Evolutionary conservation across 306 rosid species (phyloP).

Genomic region (Potentilla sterilis): DNA sequence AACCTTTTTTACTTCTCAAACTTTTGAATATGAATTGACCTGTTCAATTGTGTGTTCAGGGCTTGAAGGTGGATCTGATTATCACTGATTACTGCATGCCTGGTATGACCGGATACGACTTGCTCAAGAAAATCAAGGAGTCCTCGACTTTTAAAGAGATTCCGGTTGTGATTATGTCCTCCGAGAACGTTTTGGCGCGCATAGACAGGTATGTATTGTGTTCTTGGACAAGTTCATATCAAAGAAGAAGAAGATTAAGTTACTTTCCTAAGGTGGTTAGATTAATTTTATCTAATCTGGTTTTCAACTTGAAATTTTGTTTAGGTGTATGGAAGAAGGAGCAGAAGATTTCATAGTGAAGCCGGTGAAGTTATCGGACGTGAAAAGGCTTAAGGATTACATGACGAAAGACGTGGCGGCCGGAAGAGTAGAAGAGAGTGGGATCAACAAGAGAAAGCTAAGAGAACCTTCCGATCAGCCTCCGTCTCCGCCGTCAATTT

Average conservation of each 20-base stretch:
- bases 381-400: slow-evolving; percentile 59
- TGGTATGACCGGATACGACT: slow-evolving; percentile 92
- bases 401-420: slow-evolving; percentile 42
- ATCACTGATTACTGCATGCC: slow-evolving; percentile 99
- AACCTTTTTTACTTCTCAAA: not conserved
- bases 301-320: not conserved
- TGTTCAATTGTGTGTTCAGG: slow-evolving; percentile 21
- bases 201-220: slow-evolving; percentile 57
- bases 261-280: not conserved
- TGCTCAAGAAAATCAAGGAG: slow-evolving; percentile 91
- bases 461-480: slow-evolving; percentile 46
- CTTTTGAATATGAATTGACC: slow-evolving; percentile 16
- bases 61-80: slow-evolving; percentile 88
- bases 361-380: slow-evolving; percentile 89
- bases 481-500: slow-evolving; percentile 56
- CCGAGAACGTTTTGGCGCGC: slow-evolving; percentile 88
- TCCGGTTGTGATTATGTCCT: slow-evolving; percentile 97
- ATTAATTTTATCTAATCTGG: not conserved
- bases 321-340: slow-evolving; percentile 93
- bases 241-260: not conserved
- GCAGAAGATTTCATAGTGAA: slow-evolving; percentile 97
- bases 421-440: slow-evolving; percentile 25
- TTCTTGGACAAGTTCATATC: not conserved
- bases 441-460: slow-evolving; percentile 66
- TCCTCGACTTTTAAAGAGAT: slow-evolving; percentile 68